Evolutionary conservation across 106 monocot species (phyloP).

Genomic region (Acorus gramineus): DNA sequence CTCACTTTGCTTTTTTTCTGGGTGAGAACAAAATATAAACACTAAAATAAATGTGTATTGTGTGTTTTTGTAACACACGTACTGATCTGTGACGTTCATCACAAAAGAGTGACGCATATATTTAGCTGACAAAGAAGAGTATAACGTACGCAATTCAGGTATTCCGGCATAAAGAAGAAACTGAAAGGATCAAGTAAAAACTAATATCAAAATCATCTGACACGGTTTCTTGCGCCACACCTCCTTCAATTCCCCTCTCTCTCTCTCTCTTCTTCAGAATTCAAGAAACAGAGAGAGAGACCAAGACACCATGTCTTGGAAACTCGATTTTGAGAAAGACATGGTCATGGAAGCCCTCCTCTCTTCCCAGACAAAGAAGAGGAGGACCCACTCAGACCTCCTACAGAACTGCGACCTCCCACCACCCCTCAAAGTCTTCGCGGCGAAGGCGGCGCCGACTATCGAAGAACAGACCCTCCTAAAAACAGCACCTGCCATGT

Average conservation of each 20-base stretch:
- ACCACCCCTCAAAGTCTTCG: conserved; percentile 51
- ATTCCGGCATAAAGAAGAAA: too few species aligned
- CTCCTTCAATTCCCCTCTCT: conserved; percentile 15
- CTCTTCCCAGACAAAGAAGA: neutral
- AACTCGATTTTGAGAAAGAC: conserved; percentile 19
- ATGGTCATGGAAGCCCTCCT: conserved; percentile 9
- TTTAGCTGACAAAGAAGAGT: too few species aligned
- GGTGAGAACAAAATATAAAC: too few species aligned
- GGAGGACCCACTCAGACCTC: conserved; percentile 18
- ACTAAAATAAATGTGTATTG: too few species aligned
- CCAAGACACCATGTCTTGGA: conserved; percentile 15
- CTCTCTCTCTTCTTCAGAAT: conserved; percentile 1
- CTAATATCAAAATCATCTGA: neutral
- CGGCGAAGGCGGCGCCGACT: conserved; percentile 4
- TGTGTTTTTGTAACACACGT: too few species aligned
- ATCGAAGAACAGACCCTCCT: neutral
- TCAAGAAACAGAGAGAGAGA: neutral
- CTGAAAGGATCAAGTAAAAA: too few species aligned
- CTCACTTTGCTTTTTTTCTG: too few species aligned
- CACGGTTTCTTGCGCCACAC: conserved; percentile 27
- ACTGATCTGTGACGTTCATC: too few species aligned
- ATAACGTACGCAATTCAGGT: too few species aligned
- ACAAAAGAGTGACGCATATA: too few species aligned
- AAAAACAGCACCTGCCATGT: too few species aligned
- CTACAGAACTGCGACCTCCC: conserved; percentile 90